Evolutionary conservation across 768 basidiomycete species (phyloP).

Genomic region (Psilocybe azurescens): DNA sequence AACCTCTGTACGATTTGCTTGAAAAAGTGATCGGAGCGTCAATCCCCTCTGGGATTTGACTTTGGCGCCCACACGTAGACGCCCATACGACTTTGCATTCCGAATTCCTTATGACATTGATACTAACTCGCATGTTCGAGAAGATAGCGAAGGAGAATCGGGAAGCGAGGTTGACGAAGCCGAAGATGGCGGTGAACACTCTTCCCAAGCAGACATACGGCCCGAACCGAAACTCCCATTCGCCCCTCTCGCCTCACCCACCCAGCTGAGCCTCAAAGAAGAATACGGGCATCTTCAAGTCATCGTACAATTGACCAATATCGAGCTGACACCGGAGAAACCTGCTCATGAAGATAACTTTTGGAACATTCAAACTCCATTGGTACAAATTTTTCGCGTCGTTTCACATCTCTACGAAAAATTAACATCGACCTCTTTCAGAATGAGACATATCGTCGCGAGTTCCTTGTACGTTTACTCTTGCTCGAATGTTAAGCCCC

Average conservation of each 20-base stretch:
- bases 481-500: conserved; percentile 28
- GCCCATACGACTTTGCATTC: no score
- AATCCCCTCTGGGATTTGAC: conserved; percentile 37
- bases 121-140: neutral
- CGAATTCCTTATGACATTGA: neutral
- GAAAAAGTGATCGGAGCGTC: conserved; percentile 30
- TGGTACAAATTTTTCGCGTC: conserved; percentile 8
- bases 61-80: conserved; percentile 18
- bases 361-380: conserved; percentile 37
- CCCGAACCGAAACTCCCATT: conserved; percentile 27
- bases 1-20: conserved; percentile 30
- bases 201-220: neutral
- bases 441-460: conserved; percentile 40
- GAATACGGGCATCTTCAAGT: conserved; percentile 24
- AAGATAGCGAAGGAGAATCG: neutral
- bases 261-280: conserved; percentile 16
- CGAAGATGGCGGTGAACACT: neutral
- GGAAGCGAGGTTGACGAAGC: neutral
- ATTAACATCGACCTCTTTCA: conserved; percentile 5
- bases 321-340: conserved; percentile 35
- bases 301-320: conserved; percentile 33
- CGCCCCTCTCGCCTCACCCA: neutral
- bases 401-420: neutral
- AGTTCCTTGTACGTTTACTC: conserved; percentile 35
- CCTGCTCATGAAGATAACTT: conserved; percentile 27